Conservation (phyloP, 2,329 filamentous ascomycete genomes). For the Ophiostoma sp. region DNA sequence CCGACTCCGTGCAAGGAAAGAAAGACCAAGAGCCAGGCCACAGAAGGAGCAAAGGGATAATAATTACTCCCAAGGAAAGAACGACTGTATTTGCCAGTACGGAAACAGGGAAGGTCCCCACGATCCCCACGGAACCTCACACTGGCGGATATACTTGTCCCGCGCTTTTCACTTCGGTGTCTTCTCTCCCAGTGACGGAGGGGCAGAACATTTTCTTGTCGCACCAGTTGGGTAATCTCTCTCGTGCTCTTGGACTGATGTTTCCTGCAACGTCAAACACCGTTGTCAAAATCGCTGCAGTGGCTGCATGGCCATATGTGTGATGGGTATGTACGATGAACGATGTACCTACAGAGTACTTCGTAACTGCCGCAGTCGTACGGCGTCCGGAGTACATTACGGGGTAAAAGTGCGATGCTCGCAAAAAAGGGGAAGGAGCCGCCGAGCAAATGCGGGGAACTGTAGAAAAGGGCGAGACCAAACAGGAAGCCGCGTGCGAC, state of each 20-base stretch:
- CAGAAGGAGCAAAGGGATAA: neutral
- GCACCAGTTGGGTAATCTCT: neutral
- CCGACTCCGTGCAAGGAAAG: neutral
- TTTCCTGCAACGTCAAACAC: neutral
- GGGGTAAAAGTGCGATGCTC: slow-evolving; percentile 10
- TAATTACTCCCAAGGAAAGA: slow-evolving; percentile 2
- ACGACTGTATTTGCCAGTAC: neutral
- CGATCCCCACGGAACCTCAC: neutral
- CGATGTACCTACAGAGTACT: neutral
- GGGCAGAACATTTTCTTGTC: neutral
- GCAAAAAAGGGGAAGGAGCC: slow-evolving; percentile 13
- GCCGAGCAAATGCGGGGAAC: slow-evolving; percentile 23
- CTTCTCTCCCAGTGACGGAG: neutral
- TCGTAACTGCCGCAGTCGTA: neutral
- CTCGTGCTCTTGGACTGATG: neutral
- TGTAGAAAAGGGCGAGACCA: slow-evolving; percentile 2
- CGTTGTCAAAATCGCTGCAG: neutral
- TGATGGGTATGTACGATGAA: slow-evolving; percentile 1
- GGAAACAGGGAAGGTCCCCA: neutral
- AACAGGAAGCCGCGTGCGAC: slow-evolving; percentile 8
- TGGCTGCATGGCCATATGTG: neutral
- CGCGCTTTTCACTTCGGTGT: neutral
- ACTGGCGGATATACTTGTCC: slow-evolving; percentile 16
- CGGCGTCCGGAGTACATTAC: neutral
- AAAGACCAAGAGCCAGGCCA: neutral